Conservation (phyloP, 2,329 filamentous ascomycete species). For the Xylariaceae sp. region DNA sequence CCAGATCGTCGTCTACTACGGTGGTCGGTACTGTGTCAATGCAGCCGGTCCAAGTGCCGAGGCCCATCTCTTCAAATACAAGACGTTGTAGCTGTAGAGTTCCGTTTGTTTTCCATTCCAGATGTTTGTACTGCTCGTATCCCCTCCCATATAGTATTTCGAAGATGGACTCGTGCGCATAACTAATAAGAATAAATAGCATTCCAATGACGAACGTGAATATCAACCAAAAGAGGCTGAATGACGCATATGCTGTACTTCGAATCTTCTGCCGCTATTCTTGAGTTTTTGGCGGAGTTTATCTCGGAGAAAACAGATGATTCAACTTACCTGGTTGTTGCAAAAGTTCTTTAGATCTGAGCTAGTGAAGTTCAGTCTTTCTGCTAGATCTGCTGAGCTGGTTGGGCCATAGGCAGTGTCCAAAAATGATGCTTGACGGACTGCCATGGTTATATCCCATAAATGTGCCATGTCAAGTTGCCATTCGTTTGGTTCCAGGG, state of each 20-base stretch:
- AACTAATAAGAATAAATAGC: slow-evolving; percentile 27
- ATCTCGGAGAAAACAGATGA: too few species aligned
- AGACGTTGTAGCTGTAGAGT: slow-evolving; percentile 36
- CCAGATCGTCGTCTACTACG: neutral
- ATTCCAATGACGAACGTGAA: slow-evolving; percentile 30
- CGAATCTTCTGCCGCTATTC: slow-evolving; percentile 40
- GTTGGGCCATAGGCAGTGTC: neutral
- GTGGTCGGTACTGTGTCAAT: neutral
- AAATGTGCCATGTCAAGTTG: slow-evolving; percentile 20
- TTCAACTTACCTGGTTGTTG: slow-evolving; percentile 20
- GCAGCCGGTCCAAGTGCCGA: slow-evolving; percentile 20
- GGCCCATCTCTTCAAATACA: slow-evolving; percentile 31
- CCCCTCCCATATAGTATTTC: slow-evolving; percentile 7
- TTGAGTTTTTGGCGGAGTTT: too few species aligned
- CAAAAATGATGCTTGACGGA: slow-evolving; percentile 7
- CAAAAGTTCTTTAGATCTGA: neutral
- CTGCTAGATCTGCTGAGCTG: neutral
- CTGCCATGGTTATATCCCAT: slow-evolving; percentile 13
- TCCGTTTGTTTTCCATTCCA: slow-evolving; percentile 36
- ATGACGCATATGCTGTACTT: slow-evolving; percentile 31
- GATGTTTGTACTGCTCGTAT: slow-evolving; percentile 19
- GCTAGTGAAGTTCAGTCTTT: neutral
- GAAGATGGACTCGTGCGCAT: slow-evolving; percentile 22
- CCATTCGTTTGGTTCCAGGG: slow-evolving; percentile 20
- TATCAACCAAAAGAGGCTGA: slow-evolving; percentile 36